A percentile compares a stretch with the other conserved stretches of the same genome.
These are phyloP conservation scores for Fusarium sp. DNA, from an alignment of 2,329 filamentous ascomycete genomes.

Conservation along the genomic window DNA sequence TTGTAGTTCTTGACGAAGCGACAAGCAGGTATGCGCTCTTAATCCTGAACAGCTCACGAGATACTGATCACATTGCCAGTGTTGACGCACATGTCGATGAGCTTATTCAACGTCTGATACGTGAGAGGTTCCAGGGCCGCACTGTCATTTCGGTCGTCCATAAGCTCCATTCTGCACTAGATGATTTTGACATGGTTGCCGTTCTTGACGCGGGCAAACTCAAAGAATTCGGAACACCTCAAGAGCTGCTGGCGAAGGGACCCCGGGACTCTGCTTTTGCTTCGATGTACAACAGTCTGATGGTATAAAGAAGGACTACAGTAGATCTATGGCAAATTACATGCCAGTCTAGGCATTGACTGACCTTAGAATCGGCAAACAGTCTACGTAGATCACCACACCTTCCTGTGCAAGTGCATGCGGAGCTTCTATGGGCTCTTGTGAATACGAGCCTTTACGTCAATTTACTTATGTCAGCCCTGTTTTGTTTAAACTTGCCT, in stretches of 20 bases:
- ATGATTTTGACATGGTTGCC: slow-evolving; percentile 38
- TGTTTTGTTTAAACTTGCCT: too few species aligned
- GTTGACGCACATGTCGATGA: slow-evolving; percentile 34
- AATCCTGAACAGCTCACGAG: too few species aligned
- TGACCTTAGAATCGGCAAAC: rapidly evolving
- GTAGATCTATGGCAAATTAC: not conserved
- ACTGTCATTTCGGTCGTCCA: slow-evolving; percentile 46
- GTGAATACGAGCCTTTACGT: not conserved
- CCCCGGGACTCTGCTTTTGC: slow-evolving; percentile 19
- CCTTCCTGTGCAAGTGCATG: not conserved
- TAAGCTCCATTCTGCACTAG: slow-evolving; percentile 36
- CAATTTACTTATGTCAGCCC: not conserved
- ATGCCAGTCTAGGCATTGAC: too few species aligned
- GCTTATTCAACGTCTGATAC: slow-evolving; percentile 29
- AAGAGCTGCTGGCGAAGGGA: slow-evolving; percentile 25
- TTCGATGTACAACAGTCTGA: slow-evolving; percentile 19
- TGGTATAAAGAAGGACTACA: not conserved
- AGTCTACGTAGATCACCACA: not conserved
- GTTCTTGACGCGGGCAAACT: slow-evolving; percentile 39
- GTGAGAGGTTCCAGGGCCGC: slow-evolving; percentile 34
- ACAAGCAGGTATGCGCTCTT: slow-evolving; percentile 50
- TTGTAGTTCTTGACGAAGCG: slow-evolving; percentile 57
- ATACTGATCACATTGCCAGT: slow-evolving; percentile 10
- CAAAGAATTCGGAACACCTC: slow-evolving; percentile 36
- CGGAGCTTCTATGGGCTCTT: not conserved